phyloP scores from a whole-genome alignment of 2,329 filamentous ascomycete genomes.

The Fusarium compactum region DNA sequence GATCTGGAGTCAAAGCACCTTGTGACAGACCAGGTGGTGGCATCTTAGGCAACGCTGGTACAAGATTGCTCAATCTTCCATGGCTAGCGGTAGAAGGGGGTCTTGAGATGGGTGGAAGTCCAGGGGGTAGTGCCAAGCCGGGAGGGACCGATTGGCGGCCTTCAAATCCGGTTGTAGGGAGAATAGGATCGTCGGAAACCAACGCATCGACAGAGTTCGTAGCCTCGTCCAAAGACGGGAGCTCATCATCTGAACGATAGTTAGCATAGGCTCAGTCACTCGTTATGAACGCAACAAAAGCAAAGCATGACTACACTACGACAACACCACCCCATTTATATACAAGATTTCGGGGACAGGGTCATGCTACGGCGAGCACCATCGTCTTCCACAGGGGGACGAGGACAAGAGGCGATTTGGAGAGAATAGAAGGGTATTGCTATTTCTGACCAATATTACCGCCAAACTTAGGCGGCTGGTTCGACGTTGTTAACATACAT shows the following conservation, averaged over 20 bases:
- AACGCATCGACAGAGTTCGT: constrained; percentile 75
- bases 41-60: constrained; percentile 46
- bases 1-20: constrained; percentile 51
- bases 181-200: constrained; percentile 67
- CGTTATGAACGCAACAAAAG: constrained; percentile 38
- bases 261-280: constrained; percentile 55
- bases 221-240: constrained; percentile 71
- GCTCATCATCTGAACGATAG: constrained; percentile 69
- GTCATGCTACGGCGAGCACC: constrained; percentile 70
- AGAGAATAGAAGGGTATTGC: constrained; percentile 55
- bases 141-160: constrained; percentile 49
- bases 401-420: constrained; percentile 51
- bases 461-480: constrained; percentile 49
- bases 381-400: constrained; percentile 68
- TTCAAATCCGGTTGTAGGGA: constrained; percentile 27
- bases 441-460: constrained; percentile 58
- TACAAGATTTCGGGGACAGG: constrained; percentile 54
- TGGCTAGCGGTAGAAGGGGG: constrained; percentile 38
- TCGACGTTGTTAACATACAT: constrained; percentile 73
- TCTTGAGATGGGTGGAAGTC: constrained; percentile 36
- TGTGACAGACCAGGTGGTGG: constrained; percentile 44
- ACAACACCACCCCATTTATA: constrained; percentile 54
- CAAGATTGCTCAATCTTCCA: constrained; percentile 40
- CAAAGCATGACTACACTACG: constrained; percentile 48
- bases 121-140: constrained; percentile 46